Evolutionary conservation across 2,329 filamentous ascomycete genomes (phyloP), one percentile per base, ranked within the genome.

Genomic region (Sporothrix schenckii): DNA sequence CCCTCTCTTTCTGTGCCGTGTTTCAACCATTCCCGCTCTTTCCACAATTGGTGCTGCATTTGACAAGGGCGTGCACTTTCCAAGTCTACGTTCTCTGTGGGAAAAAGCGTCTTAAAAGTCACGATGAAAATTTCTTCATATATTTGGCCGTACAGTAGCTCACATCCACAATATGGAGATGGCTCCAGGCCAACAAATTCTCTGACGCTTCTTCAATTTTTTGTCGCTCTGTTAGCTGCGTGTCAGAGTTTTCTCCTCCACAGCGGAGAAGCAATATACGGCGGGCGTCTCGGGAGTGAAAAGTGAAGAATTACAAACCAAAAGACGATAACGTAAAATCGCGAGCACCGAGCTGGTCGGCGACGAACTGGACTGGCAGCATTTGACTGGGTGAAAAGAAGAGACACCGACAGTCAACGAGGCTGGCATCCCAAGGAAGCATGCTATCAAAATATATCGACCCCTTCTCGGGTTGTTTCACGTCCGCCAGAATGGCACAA

Each of bases 141-240:
- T 7, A 44, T 56, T 27, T 47, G 21, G 13, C 66, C 66, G 49
- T 34, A 58, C 53, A 60, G 66, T 60, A 68, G 44, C 39, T 68
- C 53, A 69, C 67, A 69, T 69, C 67, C 67, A 69, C 53, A 53
- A 69, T 69, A 61, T 61, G 67, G 67, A 69, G 54, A 52, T 52
- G 54, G 53, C 54, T 69, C 21, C 27, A 34, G 2, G 63, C 44
- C n/a, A 53, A 52, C 3, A 52, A 41, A 52, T 14, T 14, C 44
- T 39, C 30, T 21, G 30, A 21, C n/a, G 24, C 24, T 66, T 39
- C 63, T 52, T 66, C 53, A 34, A 24, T 52, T 69, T 68, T 68
- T 56, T 67, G n/a, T 27, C 21, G 19, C 2, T 44, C 41, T 14
- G 41, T 19, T 41, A 52, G 27, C 47, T 39, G 27, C 47, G 47